Percentiles rank a stretch among this genome's conserved stretches.
Evolutionary conservation across 1,139 yeast species (phyloP).

Genomic region (Lodderomyces oxycetoniae): DNA sequence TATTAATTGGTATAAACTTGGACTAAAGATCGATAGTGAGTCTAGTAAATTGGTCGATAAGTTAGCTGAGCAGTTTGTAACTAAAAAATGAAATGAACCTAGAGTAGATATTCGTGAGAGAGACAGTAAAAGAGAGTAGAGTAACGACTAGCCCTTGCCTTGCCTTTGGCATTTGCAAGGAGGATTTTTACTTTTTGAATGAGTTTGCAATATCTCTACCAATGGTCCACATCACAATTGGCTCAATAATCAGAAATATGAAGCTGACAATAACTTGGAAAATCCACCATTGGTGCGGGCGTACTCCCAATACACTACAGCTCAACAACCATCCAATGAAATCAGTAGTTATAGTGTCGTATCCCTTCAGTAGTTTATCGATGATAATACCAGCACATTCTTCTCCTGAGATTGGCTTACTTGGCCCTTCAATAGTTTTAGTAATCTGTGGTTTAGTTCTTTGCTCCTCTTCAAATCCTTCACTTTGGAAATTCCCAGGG

Average conservation of each 20-base stretch:
- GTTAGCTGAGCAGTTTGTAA: slow-evolving; percentile 22
- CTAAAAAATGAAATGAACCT: slow-evolving; percentile 15
- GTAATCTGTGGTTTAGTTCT: slow-evolving; percentile 84
- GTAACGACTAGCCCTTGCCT: slow-evolving; percentile 1
- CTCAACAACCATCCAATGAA: slow-evolving; percentile 79
- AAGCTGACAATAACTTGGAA: slow-evolving; percentile 47
- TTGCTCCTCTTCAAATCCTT: slow-evolving; percentile 81
- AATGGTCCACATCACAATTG: slow-evolving; percentile 54
- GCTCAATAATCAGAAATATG: slow-evolving; percentile 57
- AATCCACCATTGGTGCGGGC: slow-evolving; percentile 61
- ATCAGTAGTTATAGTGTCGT: slow-evolving; percentile 77
- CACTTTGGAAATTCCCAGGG: slow-evolving; percentile 89
- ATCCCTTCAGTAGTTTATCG: slow-evolving; percentile 55
- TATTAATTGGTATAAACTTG: slow-evolving; percentile 46
- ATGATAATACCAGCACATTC: slow-evolving; percentile 63
- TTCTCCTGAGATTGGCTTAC: slow-evolving; percentile 63
- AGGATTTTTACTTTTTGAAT: slow-evolving; percentile 9
- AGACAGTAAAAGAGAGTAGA: too few relatives aligned
- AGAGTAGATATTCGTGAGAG: neutral
- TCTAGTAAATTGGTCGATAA: slow-evolving; percentile 29
- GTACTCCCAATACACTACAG: slow-evolving; percentile 61
- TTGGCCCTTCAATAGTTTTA: slow-evolving; percentile 77
- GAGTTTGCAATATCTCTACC: slow-evolving; percentile 45
- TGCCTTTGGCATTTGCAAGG: slow-evolving; percentile 1
- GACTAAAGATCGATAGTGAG: slow-evolving; percentile 35